Evolutionary conservation across 2,329 filamentous ascomycete species (phyloP), one percentile per base, ranked within the genome.

Genomic region (Fusarium sp.): DNA sequence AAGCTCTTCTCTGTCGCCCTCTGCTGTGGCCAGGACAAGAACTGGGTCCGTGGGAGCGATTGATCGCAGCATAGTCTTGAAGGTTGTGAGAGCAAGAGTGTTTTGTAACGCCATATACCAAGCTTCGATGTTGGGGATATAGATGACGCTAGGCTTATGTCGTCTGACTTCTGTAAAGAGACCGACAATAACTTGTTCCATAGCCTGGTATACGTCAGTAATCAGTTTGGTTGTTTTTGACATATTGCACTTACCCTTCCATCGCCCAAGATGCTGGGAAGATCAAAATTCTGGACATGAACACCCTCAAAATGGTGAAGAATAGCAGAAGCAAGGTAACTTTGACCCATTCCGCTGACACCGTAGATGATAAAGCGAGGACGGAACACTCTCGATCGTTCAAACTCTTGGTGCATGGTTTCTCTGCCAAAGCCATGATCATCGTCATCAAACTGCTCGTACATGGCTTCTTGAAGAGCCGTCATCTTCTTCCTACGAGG

Each of bases 91-190:
- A 4, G 91, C 88, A 39, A 94, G 82, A 0, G 92, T 90, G 9
- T 83, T 82, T n/a, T 79, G 76, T 19, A 91, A 75, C 26, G 84
- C 86, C 19, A 87, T 81, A 76, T 94, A 95, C 96, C 96, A 99
- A 9, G 91, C 87, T 71, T 97, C 92, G 49, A 98, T 88, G 71
- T 94, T 91, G 3, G 96, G 95, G 43, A 99, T 92, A 79, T 94
- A 98, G 52, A 99, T 96, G 38, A 98, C 93, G 77, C 94, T 97
- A 1, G 96, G 96, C 78, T 97, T 98, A 77, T 98, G 94, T 38
- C 94, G 90, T 78, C 95, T 93, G 38, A 97, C 93, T 81, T 98
- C 96, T 1, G 93, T 90, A 76, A 99, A 98, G 9, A 97, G 85
- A 70, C 94, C 91, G 14, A 97, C 94, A 67, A 99, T 89, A 11